Evolutionary conservation across 2,329 filamentous ascomycete genomes (phyloP).

Genomic region (Aspergillus floridensis): DNA sequence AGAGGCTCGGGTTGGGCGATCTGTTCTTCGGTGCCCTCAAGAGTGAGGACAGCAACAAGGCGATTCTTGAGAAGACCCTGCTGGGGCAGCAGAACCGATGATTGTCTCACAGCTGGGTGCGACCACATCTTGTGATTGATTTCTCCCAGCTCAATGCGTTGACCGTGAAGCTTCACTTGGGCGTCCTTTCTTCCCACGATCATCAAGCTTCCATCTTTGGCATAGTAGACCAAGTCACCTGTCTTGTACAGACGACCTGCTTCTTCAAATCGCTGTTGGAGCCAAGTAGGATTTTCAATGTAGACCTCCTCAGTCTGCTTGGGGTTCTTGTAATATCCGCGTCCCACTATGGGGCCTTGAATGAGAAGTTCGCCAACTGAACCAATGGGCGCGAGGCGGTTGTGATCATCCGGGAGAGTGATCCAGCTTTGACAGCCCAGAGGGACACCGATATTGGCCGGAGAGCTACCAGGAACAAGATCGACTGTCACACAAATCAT

Average conservation of each 20-base stretch:
- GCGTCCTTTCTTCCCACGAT: slow-evolving; percentile 55
- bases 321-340: background rate
- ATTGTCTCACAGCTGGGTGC: background rate
- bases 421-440: background rate
- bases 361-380: slow-evolving; percentile 13
- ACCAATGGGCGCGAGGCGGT: slow-evolving; percentile 13
- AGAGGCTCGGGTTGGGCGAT: background rate
- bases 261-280: background rate
- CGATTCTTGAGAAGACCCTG: background rate
- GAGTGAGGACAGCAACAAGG: background rate
- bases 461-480: background rate
- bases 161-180: slow-evolving; percentile 61
- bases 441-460: background rate
- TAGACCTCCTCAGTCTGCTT: background rate
- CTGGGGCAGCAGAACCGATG: background rate
- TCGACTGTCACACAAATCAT: slow-evolving; percentile 5
- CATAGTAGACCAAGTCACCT: slow-evolving; percentile 12
- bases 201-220: background rate
- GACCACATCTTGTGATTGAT: slow-evolving; percentile 26
- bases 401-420: background rate
- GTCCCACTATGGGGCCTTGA: background rate
- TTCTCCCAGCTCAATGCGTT: slow-evolving; percentile 55
- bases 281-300: background rate
- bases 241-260: slow-evolving; percentile 2
- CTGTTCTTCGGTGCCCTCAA: background rate